Evolutionary conservation across 192 early-diverging fungal genomes (phyloP), one percentile per base, ranked within the genome.

Genomic region (Rhizoclosmatium globosum): DNA sequence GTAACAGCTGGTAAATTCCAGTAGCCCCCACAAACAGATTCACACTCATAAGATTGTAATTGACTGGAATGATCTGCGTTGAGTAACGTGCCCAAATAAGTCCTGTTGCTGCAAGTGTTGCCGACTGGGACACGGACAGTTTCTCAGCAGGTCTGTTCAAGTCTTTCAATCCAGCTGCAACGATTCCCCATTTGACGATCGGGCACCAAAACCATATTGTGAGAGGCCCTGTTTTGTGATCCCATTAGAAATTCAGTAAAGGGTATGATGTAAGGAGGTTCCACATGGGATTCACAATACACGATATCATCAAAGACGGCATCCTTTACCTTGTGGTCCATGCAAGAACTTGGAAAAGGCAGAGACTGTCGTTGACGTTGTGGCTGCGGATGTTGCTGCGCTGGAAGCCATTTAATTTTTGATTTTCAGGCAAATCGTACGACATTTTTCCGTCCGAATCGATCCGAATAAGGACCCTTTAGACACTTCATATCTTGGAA

Each of bases 191-290:
- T 46, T 4, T 57, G 17, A 53, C 17, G 50, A 53, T 53, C 50
- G 50, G 50, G 50, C 9, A 53, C 9, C 50, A 7, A 39, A 67
- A n/a, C 39, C 71, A 15, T 74, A 43, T 83, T 17, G 80, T 70
- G 89, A 93, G 92, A 93, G 93, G 94, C 92, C 95, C 95, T 85
- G 89, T 91, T 67, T 89, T 84, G 62, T 96, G 97, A 0, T 95
- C 95, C 96, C 95, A 99, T 82, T 98, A 99, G 84, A 94, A 94
- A 74, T 98, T 92, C 61, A 96, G 98, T 87, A 97, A 96, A 74
- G 97, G 97, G 71, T 95, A 95, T 93, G 76, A 31, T 9, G 56
- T 64, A 47, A 39, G 3, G 21, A 61, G 38, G 39, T 59, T 42
- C 7, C 15, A 13, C 13, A 23, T 38, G 38, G 7, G 69, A 7